Percentiles rank a stretch among this genome's conserved stretches.
phyloP scores from a whole-genome alignment of 129 eudicot species.

The Oenanthe sinensis region DNA sequence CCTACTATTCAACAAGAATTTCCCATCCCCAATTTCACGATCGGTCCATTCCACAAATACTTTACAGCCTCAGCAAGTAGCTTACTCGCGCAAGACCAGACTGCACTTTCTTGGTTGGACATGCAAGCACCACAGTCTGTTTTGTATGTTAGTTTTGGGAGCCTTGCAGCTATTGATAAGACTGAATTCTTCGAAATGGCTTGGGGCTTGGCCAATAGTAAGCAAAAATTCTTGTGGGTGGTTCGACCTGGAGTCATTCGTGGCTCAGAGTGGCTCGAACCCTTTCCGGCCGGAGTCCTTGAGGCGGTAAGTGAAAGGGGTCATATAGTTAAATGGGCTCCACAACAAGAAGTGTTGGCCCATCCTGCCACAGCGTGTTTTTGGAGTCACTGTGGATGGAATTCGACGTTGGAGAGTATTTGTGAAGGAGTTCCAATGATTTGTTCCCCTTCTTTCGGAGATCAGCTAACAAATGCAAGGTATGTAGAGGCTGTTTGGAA shows the following conservation, averaged over 20 bases:
- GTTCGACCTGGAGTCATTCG: slow-evolving; percentile 1
- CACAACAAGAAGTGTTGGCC: not conserved
- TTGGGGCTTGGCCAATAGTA: not conserved
- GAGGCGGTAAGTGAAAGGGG: not conserved
- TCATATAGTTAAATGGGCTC: not conserved
- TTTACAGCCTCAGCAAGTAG: not conserved
- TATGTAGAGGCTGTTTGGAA: slow-evolving; percentile 2
- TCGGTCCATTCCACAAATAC: not conserved
- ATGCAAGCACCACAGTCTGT: not conserved
- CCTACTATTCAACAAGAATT: not conserved
- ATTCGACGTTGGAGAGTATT: not conserved
- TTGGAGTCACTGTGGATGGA: not conserved
- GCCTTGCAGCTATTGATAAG: not conserved
- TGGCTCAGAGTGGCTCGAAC: not conserved
- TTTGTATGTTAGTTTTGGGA: slow-evolving; percentile 1
- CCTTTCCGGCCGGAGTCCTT: not conserved
- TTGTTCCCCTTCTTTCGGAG: not conserved
- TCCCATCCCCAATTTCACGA: not conserved
- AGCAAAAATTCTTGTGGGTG: not conserved
- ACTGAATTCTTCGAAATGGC: not conserved
- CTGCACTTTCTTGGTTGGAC: not conserved
- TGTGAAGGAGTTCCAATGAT: slow-evolving; percentile 1
- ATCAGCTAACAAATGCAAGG: not conserved
- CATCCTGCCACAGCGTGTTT: not conserved
- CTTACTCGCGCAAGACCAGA: not conserved